These are phyloP conservation scores for Herpetomonas tarakana DNA, from an alignment of 208 protist species.

Conservation along the genomic window DNA sequence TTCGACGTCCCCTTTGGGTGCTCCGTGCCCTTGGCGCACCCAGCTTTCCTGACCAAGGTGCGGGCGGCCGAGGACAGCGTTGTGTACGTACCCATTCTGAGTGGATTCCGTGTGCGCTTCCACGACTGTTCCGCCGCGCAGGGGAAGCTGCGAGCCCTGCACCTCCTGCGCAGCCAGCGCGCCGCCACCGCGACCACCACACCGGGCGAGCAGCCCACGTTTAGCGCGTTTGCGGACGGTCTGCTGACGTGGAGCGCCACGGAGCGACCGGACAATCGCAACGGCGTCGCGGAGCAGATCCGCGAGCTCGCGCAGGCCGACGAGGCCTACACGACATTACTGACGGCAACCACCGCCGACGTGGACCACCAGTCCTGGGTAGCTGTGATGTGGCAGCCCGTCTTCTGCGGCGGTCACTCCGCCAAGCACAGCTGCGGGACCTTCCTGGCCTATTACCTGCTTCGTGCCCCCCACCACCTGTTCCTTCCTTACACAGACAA, in stretches of 20 bases:
- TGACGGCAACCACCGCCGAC: slow-evolving; percentile 65
- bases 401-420: slow-evolving; percentile 73
- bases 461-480: slow-evolving; percentile 68
- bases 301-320: slow-evolving; percentile 58
- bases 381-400: slow-evolving; percentile 82
- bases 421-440: slow-evolving; percentile 81
- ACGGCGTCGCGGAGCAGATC: slow-evolving; percentile 67
- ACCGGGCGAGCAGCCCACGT: background rate
- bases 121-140: slow-evolving; percentile 53
- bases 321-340: slow-evolving; percentile 52
- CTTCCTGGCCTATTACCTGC: slow-evolving; percentile 84
- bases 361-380: slow-evolving; percentile 85
- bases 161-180: slow-evolving; percentile 16
- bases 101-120: slow-evolving; percentile 80
- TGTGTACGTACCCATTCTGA: slow-evolving; percentile 80
- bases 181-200: slow-evolving; percentile 1
- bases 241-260: slow-evolving; percentile 72
- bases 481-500: slow-evolving; percentile 40
- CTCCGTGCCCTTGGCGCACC: slow-evolving; percentile 49
- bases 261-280: slow-evolving; percentile 79
- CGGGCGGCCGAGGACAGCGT: slow-evolving; percentile 58
- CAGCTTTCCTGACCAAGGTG: slow-evolving; percentile 55
- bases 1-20: slow-evolving; percentile 80
- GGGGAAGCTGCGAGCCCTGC: slow-evolving; percentile 41
- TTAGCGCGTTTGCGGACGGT: slow-evolving; percentile 3